Evolutionary conservation across 164 flowering plant species (phyloP).

Genomic region (Hamamelis virginiana): DNA sequence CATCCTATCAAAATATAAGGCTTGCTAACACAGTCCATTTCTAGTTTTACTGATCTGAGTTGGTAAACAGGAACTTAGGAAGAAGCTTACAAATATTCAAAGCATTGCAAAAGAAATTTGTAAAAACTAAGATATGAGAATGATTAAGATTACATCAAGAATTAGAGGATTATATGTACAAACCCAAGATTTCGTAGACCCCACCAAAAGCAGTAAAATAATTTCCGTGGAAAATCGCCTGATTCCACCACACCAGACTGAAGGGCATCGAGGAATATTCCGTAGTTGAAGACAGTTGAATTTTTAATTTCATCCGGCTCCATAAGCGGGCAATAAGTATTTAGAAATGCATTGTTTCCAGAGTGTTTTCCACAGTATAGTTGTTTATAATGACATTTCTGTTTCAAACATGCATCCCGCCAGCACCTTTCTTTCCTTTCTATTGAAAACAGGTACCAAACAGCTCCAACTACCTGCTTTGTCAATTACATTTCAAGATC

Average conservation of each 20-base stretch:
- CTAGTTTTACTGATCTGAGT: too few species aligned
- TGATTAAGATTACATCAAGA: neutral
- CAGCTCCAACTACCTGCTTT: conserved; percentile 70
- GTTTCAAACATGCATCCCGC: conserved; percentile 39
- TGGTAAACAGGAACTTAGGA: too few species aligned
- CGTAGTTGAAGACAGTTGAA: conserved; percentile 56
- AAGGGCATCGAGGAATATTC: conserved; percentile 73
- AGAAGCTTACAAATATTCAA: too few species aligned
- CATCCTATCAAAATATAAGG: too few species aligned
- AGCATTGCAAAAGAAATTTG: too few species aligned
- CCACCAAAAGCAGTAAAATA: conserved; percentile 97
- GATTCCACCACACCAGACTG: conserved; percentile 56
- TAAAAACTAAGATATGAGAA: neutral
- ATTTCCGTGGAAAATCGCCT: conserved; percentile 57
- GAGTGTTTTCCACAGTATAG: conserved; percentile 44
- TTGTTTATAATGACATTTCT: neutral
- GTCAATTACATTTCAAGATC: neutral
- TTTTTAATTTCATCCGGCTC: conserved; percentile 22
- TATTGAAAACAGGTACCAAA: conserved; percentile 83
- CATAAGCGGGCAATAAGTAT: conserved; percentile 38
- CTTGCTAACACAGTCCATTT: too few species aligned
- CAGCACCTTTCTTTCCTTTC: conserved; percentile 76
- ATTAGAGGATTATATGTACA: conserved; percentile 7
- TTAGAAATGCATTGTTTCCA: conserved; percentile 9
- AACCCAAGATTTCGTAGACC: conserved; percentile 87